Evolutionary conservation across 768 basidiomycete species (phyloP).

Genomic region (Multifurca ochricompacta): DNA sequence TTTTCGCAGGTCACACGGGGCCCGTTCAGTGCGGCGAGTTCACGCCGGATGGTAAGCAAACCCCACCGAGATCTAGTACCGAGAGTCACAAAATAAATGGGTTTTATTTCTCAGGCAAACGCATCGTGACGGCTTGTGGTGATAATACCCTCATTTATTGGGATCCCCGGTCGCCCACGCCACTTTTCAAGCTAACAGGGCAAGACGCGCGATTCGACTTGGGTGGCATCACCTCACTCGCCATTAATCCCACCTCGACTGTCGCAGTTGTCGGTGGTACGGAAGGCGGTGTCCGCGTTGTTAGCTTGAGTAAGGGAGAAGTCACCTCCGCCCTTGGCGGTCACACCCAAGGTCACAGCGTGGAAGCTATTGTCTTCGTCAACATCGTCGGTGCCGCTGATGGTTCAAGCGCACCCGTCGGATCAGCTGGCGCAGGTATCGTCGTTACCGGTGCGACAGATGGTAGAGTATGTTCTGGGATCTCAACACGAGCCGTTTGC

Average conservation of each 20-base stretch:
- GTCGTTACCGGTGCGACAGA: conserved; percentile 88
- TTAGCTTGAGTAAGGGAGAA: conserved; percentile 83
- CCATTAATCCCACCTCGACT: conserved; percentile 77
- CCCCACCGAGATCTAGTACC: background rate
- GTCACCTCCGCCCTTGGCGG: conserved; percentile 71
- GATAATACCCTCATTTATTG: conserved; percentile 81
- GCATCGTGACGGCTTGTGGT: conserved; percentile 79
- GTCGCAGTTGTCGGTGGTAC: conserved; percentile 88
- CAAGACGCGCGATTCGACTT: conserved; percentile 68
- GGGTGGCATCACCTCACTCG: conserved; percentile 80
- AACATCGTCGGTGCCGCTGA: conserved; percentile 56
- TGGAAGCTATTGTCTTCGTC: conserved; percentile 80
- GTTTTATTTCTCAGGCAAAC: conserved; percentile 51
- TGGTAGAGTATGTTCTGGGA: conserved; percentile 95
- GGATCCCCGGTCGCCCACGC: conserved; percentile 77
- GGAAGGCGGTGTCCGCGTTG: conserved; percentile 75
- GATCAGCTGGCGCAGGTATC: conserved; percentile 48
- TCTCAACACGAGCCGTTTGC: conserved; percentile 72
- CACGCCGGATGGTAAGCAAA: conserved; percentile 70
- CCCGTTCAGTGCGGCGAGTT: conserved; percentile 84
- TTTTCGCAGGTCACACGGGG: conserved; percentile 85
- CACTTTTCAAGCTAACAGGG: conserved; percentile 72
- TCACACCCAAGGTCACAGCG: conserved; percentile 80
- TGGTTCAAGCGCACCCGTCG: conserved; percentile 41
- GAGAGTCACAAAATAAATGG: background rate